Conservation (phyloP, 2,329 filamentous ascomycete species). For the Sarocladium kiliense region DNA sequence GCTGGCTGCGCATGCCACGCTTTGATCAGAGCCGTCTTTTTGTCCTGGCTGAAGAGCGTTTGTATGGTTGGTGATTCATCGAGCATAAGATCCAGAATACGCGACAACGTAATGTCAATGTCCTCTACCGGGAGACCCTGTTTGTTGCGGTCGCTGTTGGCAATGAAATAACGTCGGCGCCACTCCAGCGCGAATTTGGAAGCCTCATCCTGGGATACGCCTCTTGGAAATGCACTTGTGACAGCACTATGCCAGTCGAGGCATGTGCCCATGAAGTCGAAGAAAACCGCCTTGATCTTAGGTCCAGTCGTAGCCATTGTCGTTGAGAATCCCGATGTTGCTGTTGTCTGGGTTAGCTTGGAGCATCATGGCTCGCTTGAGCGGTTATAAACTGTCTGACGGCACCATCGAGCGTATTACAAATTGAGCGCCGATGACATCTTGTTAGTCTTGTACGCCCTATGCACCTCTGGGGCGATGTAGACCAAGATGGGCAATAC, state of each 20-base stretch:
- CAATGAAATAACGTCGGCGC: slow-evolving; percentile 44
- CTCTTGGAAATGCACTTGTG: slow-evolving; percentile 26
- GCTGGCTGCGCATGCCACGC: slow-evolving; percentile 45
- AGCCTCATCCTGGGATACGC: slow-evolving; percentile 23
- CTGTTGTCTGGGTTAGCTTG: background rate
- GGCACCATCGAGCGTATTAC: background rate
- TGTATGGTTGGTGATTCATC: slow-evolving; percentile 14
- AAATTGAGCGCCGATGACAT: background rate
- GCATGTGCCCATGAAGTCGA: slow-evolving; percentile 56
- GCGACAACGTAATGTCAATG: slow-evolving; percentile 44
- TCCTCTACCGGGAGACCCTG: slow-evolving; percentile 35
- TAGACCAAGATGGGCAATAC: background rate
- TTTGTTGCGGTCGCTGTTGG: slow-evolving; percentile 32
- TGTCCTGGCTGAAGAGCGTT: slow-evolving; percentile 12
- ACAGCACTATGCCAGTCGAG: slow-evolving; percentile 46
- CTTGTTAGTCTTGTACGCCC: background rate
- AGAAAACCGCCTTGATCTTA: slow-evolving; percentile 42
- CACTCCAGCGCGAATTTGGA: slow-evolving; percentile 43
- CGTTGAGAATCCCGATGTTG: background rate
- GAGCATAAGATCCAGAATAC: slow-evolving; percentile 33
- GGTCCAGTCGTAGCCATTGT: background rate
- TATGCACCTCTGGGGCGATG: background rate
- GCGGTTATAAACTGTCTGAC: background rate
- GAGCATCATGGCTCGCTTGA: too few species aligned
- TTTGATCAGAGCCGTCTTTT: slow-evolving; percentile 18